Percentiles rank a stretch among this genome's conserved stretches.
phyloP scores from a whole-genome alignment of 345 rosid species.

The Eucalyptus paniculata region DNA sequence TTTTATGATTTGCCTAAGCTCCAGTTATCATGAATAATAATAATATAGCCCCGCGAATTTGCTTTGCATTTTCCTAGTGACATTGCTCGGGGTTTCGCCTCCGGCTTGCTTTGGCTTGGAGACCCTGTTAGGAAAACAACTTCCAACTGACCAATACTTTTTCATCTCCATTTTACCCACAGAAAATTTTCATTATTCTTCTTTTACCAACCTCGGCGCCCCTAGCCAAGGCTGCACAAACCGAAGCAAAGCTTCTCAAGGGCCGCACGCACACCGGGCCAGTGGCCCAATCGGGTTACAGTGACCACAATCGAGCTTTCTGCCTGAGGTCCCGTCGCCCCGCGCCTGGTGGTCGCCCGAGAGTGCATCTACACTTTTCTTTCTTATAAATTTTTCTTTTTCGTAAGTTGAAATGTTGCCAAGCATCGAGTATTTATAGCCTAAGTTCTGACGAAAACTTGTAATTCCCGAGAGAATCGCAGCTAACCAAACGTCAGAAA shows the following conservation, averaged over 20 bases:
- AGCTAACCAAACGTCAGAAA: neutral
- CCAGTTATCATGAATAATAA: neutral
- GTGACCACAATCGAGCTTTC: neutral
- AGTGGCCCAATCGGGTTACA: neutral
- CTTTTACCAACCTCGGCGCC: neutral
- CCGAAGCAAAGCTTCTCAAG: neutral
- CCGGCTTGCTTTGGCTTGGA: neutral
- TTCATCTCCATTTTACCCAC: neutral
- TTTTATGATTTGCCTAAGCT: neutral
- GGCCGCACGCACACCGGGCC: neutral
- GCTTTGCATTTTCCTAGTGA: neutral
- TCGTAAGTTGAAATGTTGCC: neutral
- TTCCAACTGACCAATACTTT: neutral
- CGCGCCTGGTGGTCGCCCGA: neutral
- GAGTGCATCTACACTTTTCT: neutral
- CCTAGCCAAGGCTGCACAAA: neutral
- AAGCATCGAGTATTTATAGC: neutral
- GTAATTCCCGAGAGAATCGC: neutral
- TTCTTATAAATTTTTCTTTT: neutral
- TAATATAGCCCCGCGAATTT: neutral
- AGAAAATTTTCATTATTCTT: neutral
- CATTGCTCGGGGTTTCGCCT: neutral
- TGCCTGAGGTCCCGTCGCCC: neutral
- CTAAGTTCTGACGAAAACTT: neutral
- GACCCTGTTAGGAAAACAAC: neutral